Evolutionary conservation across 108 stramenopile genomes (phyloP).

Genomic region (Nitzschia sp.): DNA sequence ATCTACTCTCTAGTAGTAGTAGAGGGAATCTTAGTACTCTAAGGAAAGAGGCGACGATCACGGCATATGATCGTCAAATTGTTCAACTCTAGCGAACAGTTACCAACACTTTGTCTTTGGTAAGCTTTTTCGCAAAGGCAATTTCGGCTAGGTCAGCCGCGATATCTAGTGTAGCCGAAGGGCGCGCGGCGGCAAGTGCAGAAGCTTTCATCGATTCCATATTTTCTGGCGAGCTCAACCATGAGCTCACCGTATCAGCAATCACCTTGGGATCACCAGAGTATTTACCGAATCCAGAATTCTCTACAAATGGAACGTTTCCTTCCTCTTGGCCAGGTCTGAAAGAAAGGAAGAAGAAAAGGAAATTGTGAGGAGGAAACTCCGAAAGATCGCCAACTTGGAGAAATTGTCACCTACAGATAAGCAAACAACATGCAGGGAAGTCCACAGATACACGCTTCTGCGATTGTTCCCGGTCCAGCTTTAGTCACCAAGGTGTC

Average conservation of each 20-base stretch:
- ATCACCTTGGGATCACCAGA: slow-evolving; percentile 71
- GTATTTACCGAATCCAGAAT: slow-evolving; percentile 91
- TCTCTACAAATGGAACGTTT: slow-evolving; percentile 88
- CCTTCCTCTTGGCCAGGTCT: slow-evolving; percentile 96
- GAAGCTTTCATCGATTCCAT: slow-evolving; percentile 58
- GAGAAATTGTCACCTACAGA: slow-evolving; percentile 48
- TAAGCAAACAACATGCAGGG: slow-evolving; percentile 91
- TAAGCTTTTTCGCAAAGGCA: slow-evolving; percentile 40
- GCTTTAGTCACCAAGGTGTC: slow-evolving; percentile 89
- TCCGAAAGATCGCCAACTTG: background rate
- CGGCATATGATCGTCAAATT: no score
- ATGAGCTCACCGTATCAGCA: slow-evolving; percentile 79
- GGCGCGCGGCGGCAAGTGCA: slow-evolving; percentile 78
- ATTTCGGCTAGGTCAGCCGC: slow-evolving; percentile 82
- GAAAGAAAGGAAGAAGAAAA: slow-evolving; percentile 6
- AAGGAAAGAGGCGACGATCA: no score
- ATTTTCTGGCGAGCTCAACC: slow-evolving; percentile 65
- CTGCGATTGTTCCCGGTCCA: slow-evolving; percentile 96
- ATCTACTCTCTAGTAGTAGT: no score
- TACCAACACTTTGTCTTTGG: background rate
- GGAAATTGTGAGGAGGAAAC: background rate
- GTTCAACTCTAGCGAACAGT: background rate
- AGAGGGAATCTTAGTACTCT: no score
- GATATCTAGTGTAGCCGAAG: slow-evolving; percentile 85
- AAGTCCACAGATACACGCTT: slow-evolving; percentile 92